Base-by-base conservation (phyloP, 1,139 yeast species). In the Pneumocystis jirovecii region DNA sequence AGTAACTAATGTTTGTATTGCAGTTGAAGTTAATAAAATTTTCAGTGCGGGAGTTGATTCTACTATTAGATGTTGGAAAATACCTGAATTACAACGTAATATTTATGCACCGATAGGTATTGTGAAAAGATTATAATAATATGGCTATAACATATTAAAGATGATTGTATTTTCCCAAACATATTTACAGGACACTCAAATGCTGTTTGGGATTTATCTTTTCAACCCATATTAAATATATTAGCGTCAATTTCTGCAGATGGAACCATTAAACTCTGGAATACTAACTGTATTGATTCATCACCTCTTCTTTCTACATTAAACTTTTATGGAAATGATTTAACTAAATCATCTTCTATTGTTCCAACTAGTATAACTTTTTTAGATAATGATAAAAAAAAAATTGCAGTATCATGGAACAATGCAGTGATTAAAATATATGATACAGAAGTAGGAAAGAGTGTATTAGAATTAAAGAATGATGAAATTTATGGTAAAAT, bases 131-230 rank as follows among this genome's bases (percentile, higher is more conserved):
- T 60, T 39, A 25, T 42, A 39, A 25, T 60, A 12, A 39, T 60
- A 31, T 34, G 5, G 12, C 7, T 42, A 12, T 42, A 60, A 42
- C 37, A 29, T 25, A 50, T 25, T 50, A 25, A 50, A 50, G 61
- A 60, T 39, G 61, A 60, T 2, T 60, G 15, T 12, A 15, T 21
- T 39, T 15, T 21, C 12, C 40, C 61, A 42, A 60, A 29, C 17
- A 31, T 61, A 35, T n/a, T 61, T 21, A 34, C 19, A 15, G 63
- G 63, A 0, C 63, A 61, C 34, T 39, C 63, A 34, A 42, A 61
- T 44, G 63, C 63, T 31, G 56, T 61, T 25, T 61, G 63, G 63
- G 63, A 56, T 61, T 21, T 61, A 17, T 44, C 50, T 50, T 37
- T 61, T 25, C 40, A 50, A 21, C 3, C 57, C 17, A 25, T 12